phyloP scores from a whole-genome alignment of 2,329 filamentous ascomycete genomes.

The Lomentospora prolificans region DNA sequence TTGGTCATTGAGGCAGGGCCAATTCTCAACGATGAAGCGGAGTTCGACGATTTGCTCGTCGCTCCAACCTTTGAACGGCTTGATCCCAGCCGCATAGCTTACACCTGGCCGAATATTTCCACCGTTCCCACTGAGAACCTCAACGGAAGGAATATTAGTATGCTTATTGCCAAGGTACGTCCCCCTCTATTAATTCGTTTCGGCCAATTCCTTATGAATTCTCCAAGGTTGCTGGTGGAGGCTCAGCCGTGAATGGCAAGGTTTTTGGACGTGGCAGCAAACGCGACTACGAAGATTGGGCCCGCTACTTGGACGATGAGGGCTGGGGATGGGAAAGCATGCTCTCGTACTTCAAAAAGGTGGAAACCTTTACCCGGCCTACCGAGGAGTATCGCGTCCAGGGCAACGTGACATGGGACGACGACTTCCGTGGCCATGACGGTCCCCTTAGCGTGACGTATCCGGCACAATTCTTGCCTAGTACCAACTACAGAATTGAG shows the following conservation, averaged over 20 bases:
- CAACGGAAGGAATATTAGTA: slow-evolving; percentile 12
- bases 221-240: slow-evolving; percentile 20
- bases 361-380: slow-evolving; percentile 17
- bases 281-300: slow-evolving; percentile 20
- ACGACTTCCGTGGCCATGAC: slow-evolving; percentile 25
- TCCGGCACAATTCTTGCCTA: slow-evolving; percentile 28
- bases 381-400: slow-evolving; percentile 13
- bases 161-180: slow-evolving; percentile 7
- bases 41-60: slow-evolving; percentile 20
- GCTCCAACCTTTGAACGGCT: slow-evolving; percentile 14
- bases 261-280: slow-evolving; percentile 21
- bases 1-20: slow-evolving; percentile 12
- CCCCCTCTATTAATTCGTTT: not conserved
- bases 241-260: slow-evolving; percentile 25
- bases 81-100: slow-evolving; percentile 12
- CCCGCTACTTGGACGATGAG: slow-evolving; percentile 18
- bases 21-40: not conserved
- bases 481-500: slow-evolving; percentile 20
- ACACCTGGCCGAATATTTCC: slow-evolving; percentile 11
- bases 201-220: not conserved
- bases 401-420: slow-evolving; percentile 19
- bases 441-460: slow-evolving; percentile 26
- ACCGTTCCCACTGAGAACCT: slow-evolving; percentile 17
- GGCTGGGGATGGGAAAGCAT: slow-evolving; percentile 17
- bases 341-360: slow-evolving; percentile 18